These are phyloP conservation scores for fission yeast (Schizosaccharomyces pombe) DNA, from an alignment of 805 yeast genomes.

Conservation along the genomic window DNA sequence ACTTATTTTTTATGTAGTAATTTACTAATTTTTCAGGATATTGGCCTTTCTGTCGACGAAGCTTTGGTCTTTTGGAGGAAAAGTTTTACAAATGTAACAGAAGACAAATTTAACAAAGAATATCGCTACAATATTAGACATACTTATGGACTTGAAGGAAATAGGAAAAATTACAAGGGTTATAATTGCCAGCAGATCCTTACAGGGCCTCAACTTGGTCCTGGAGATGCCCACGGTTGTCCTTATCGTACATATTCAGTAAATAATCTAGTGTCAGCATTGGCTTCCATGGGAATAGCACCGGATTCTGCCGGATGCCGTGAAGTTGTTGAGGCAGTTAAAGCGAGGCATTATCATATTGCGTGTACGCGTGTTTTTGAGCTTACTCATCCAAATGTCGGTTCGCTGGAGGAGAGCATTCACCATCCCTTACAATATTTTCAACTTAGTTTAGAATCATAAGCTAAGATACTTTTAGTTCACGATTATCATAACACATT, in stretches of 20 bases:
- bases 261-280: constrained; percentile 35
- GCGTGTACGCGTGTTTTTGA: constrained; percentile 87
- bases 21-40: constrained; percentile 21
- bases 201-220: constrained; percentile 42
- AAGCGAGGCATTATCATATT: constrained; percentile 46
- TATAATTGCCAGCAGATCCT: constrained; percentile 63
- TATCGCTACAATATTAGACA: constrained; percentile 75
- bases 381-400: constrained; percentile 26
- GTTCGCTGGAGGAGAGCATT: constrained; percentile 29
- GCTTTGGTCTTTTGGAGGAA: constrained; percentile 65
- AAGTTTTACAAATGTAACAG: constrained; percentile 41
- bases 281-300: constrained; percentile 40
- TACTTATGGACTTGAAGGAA: constrained; percentile 79
- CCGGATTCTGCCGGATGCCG: constrained; percentile 30
- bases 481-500: too few relatives aligned
- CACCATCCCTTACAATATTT: constrained; percentile 76
- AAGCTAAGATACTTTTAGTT: too few relatives aligned
- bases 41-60: constrained; percentile 71
- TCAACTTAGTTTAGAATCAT: constrained; percentile 5
- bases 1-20: not conserved
- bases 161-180: constrained; percentile 62
- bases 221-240: constrained; percentile 68
- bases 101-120: constrained; percentile 67
- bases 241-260: constrained; percentile 58
- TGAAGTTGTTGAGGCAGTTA: constrained; percentile 43